Base-by-base conservation (phyloP, 2,329 filamentous ascomycete species). In the Alternaria brassicae region DNA sequence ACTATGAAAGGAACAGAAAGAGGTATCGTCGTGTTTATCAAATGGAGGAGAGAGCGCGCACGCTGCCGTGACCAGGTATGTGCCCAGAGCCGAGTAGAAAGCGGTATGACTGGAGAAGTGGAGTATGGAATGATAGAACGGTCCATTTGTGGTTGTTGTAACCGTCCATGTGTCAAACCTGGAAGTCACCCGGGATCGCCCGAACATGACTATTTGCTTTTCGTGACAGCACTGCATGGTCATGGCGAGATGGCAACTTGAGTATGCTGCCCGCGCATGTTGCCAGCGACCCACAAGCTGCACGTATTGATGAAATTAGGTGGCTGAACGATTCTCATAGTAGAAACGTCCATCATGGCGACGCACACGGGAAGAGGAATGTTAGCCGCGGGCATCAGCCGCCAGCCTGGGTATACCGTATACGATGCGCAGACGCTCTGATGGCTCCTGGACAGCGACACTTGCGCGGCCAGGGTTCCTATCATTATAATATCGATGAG, bases 121-220 rank as follows among this genome's bases (percentile, higher is more conserved):
- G 40, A 47, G 23, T 15, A 15, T 23, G 37, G 4, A 15, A 17
- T 48, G 41, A 48, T 19, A 49, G n/a, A 10, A 27, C 27, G 42
- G 23, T 51, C 58, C 32, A 9, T 45, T 61, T 60, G 30, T 58
- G 47, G 58, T 30, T 40, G 34, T 54, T 17, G n/a, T 45, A 48
- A 17, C 55, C 51, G 56, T 42, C 25, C 27, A 39, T 34, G 32
- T 37, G 50, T 34, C 28, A 45, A 49, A 40, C 42, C 19, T 25
- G 40, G 5, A 23, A 23, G 19, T 37, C 55, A 45, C 37, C 47
- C 56, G 51, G 36, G 2, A 36, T 25, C 15, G 25, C 56, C 60
- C 60, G 56, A 30, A 25, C 19, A 23, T 37, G 42, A 41, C 36
- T 56, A 36, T 41, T 37, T 15, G 23, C 37, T 44, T 41, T 32